Base-by-base conservation (phyloP, 192 early-diverging fungal species). In the Coemansia sp. region DNA sequence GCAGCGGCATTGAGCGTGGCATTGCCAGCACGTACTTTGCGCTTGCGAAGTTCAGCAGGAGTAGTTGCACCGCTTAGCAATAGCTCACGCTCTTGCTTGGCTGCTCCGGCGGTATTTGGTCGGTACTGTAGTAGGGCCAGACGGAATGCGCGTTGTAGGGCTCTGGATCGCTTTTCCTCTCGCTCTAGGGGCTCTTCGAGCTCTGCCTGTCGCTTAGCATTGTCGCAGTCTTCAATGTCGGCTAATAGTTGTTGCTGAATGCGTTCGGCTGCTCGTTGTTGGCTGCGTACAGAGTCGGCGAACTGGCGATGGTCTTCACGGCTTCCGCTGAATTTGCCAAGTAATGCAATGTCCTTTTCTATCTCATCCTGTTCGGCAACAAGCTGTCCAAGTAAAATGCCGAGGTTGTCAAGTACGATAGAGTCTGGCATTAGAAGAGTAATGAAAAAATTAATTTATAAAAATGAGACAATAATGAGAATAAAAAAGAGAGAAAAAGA, bases 31-130 rank as follows among this genome's bases (percentile, higher is more conserved):
- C 74, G 73, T 16, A 62, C 82, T 62, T 80, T 79, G 43, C 69
- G 75, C 55, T 66, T 67, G 2, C 83, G 83, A 58, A 85, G 67
- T 66, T 85, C 83, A 0, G 83, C 74, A 3, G 83, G 66, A 11
- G 83, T 80, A 1, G 73, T 46, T 0, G 83, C 83, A 0, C 83
- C 83, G 58, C 75, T 78, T 5, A 85, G 64, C 38, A 85, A 43
- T 31, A 75, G 60, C 41, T 71, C 75, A 18, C 83, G 67, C 65
- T 85, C 83, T 31, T 60, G 46, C 66, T 64, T 69, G 11, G 77
- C 77, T 0, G 53, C 39, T 1, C 64, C 49, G 0, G 64, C 70
- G 3, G 66, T 22, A 58, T 84, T 84, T 8, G 36, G 62, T 2
- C 62, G 66, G 68, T 79, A 79, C 40, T 71, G 66, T 6, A 84